phyloP scores from a whole-genome alignment of 2,329 filamentous ascomycete genomes.

The Dichotomopilus funicola region DNA sequence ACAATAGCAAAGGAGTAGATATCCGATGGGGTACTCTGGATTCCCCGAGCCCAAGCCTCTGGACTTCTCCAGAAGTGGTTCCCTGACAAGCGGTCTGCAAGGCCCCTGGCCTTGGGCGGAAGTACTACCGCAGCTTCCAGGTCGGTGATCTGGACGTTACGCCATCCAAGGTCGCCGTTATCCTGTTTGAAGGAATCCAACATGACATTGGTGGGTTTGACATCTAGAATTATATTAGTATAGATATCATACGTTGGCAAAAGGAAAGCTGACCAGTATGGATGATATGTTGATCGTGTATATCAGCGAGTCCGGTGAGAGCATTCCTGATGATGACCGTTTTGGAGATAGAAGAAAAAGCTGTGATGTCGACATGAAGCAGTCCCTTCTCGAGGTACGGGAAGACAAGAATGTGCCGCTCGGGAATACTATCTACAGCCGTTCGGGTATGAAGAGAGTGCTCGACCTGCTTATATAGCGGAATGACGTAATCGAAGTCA shows the following conservation, averaged over 20 bases:
- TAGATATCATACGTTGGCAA: background rate
- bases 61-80: conserved; percentile 13
- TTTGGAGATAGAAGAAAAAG: conserved; percentile 2
- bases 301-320: conserved; percentile 6
- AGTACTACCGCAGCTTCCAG: conserved; percentile 6
- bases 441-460: conserved; percentile 8
- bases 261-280: background rate
- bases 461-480: conserved; percentile 4
- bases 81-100: conserved; percentile 5
- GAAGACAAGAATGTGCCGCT: conserved; percentile 8
- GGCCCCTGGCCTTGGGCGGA: conserved; percentile 2
- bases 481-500: conserved; percentile 6
- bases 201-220: conserved; percentile 8
- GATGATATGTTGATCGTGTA: background rate
- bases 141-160: conserved; percentile 8
- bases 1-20: conserved; percentile 10
- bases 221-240: conserved; percentile 2
- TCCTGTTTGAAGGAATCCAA: background rate
- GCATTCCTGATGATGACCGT: conserved; percentile 7
- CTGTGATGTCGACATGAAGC: background rate
- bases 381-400: conserved; percentile 3
- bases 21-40: conserved; percentile 7
- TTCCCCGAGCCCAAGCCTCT: conserved; percentile 9
- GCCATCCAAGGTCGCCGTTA: background rate
- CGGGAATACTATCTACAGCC: conserved; percentile 6